These are phyloP conservation scores for Gnomoniopsis sp. DNA, from an alignment of 2,329 filamentous ascomycete species.

Conservation along the genomic window DNA sequence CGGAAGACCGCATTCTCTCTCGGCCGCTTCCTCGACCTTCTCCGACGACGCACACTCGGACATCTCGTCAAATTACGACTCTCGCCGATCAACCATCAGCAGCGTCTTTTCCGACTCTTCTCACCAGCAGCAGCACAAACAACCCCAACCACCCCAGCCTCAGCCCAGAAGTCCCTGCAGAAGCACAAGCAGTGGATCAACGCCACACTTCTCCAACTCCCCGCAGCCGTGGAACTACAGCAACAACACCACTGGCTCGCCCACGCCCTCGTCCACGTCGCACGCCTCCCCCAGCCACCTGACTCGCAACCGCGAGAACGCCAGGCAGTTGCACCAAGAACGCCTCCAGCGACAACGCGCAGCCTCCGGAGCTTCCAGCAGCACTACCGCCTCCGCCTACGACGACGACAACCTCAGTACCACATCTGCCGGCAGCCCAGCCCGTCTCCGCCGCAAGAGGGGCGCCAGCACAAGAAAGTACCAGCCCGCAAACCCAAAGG, in stretches of 20 bases:
- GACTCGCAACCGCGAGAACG: slow-evolving; percentile 40
- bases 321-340: slow-evolving; percentile 47
- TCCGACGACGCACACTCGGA: slow-evolving; percentile 24
- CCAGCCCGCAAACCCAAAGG: slow-evolving; percentile 29
- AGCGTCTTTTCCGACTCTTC: slow-evolving; percentile 23
- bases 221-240: slow-evolving; percentile 21
- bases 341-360: slow-evolving; percentile 37
- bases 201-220: slow-evolving; percentile 5
- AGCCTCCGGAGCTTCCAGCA: slow-evolving; percentile 31
- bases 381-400: slow-evolving; percentile 31
- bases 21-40: slow-evolving; percentile 22
- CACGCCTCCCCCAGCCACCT: slow-evolving; percentile 16
- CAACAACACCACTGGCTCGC: slow-evolving; percentile 18
- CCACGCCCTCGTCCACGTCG: background rate
- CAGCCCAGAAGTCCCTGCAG: slow-evolving; percentile 6
- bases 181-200: slow-evolving; percentile 5
- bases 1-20: slow-evolving; percentile 7
- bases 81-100: slow-evolving; percentile 28
- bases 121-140: background rate
- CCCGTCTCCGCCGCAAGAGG: slow-evolving; percentile 16
- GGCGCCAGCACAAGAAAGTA: slow-evolving; percentile 13
- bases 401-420: slow-evolving; percentile 22
- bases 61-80: slow-evolving; percentile 25
- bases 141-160: slow-evolving; percentile 6
- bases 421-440: slow-evolving; percentile 5